phyloP scores from a whole-genome alignment of 305 asterid genomes.

The Solanum hybrid region DNA sequence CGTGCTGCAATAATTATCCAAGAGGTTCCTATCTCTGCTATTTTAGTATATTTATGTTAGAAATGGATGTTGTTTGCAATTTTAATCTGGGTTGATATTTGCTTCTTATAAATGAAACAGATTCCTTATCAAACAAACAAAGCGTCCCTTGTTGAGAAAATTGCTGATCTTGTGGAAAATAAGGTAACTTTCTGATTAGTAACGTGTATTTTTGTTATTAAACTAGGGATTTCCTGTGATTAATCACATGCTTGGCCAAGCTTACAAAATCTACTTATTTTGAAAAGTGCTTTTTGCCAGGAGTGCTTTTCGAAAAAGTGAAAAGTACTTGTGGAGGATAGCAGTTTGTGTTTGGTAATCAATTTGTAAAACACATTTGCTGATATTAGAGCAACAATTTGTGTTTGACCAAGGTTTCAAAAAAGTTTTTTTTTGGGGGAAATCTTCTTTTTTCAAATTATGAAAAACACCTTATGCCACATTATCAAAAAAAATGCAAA shows the following conservation, averaged over 20 bases:
- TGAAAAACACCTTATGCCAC: neutral
- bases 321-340: neutral
- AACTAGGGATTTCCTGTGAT: neutral
- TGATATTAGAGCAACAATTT: neutral
- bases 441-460: neutral
- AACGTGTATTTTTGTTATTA: neutral
- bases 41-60: neutral
- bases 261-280: neutral
- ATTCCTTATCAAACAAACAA: conserved; percentile 95
- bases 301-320: neutral
- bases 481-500: neutral
- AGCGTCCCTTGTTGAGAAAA: conserved; percentile 90
- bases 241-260: neutral
- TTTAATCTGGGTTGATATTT: neutral
- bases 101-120: conserved; percentile 32
- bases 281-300: neutral
- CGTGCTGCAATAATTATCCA: conserved; percentile 81
- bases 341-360: neutral
- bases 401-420: neutral
- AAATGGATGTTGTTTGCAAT: neutral
- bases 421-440: neutral
- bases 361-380: neutral
- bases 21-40: conserved; percentile 55
- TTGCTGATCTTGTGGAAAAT: conserved; percentile 85
- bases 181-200: conserved; percentile 45